A percentile compares a stretch with the other conserved stretches of the same genome.
Conservation (phyloP, 345 rosid genomes). For the Linum usitatissimum region DNA sequence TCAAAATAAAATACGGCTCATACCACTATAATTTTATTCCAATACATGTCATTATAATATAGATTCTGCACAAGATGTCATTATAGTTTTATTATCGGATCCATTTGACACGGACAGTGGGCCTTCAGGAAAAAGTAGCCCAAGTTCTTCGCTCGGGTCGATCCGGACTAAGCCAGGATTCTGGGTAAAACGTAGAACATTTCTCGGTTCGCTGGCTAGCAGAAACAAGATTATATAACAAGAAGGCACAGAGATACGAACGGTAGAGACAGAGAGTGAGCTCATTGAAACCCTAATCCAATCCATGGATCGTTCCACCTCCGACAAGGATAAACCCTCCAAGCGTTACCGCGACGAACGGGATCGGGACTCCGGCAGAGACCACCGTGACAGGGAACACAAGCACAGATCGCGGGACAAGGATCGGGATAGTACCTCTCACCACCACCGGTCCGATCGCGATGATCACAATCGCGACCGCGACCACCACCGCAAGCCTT, state of each 20-base stretch:
- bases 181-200: background rate
- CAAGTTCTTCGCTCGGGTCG: too few relatives aligned
- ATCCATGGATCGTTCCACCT: conserved; percentile 33
- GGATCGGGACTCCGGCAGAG: conserved; percentile 13
- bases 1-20: too few relatives aligned
- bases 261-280: background rate
- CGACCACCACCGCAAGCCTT: conserved; percentile 7
- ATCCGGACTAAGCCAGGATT: too few relatives aligned
- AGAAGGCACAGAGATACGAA: background rate
- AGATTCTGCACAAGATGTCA: too few relatives aligned
- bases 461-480: conserved; percentile 19
- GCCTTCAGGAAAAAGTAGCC: too few relatives aligned
- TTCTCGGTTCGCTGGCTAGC: background rate
- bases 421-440: conserved; percentile 34
- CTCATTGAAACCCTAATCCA: conserved; percentile 14
- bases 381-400: conserved; percentile 32
- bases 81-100: too few relatives aligned
- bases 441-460: conserved; percentile 40
- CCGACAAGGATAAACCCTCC: conserved; percentile 34
- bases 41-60: too few relatives aligned
- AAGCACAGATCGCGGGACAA: conserved; percentile 37
- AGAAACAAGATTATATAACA: background rate
- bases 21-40: too few relatives aligned
- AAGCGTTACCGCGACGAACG: conserved; percentile 35
- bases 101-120: too few relatives aligned